Evolutionary conservation across 2,329 filamentous ascomycete genomes (phyloP).

Genomic region (Fusarium foetens): DNA sequence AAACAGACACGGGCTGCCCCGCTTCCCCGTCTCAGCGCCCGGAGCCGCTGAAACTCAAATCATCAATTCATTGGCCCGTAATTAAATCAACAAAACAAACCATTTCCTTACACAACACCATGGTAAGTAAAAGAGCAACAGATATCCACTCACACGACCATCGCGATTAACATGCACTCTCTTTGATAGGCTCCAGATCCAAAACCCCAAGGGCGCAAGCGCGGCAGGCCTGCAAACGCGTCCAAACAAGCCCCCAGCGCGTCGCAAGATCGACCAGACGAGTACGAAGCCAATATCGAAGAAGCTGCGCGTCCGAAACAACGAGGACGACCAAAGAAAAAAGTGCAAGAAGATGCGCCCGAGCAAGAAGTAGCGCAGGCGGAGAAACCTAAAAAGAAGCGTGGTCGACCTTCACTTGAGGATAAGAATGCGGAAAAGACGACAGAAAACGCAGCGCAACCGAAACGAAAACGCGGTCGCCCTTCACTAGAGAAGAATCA

Average conservation of each 20-base stretch:
- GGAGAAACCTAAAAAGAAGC: conserved; percentile 38
- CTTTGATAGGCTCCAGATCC: conserved; percentile 40
- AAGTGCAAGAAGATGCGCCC: conserved; percentile 2
- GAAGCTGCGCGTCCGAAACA: conserved; percentile 40
- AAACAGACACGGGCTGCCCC: conserved; percentile 29
- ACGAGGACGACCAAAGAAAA: conserved; percentile 31
- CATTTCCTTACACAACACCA: conserved; percentile 5
- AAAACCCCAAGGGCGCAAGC: conserved; percentile 55
- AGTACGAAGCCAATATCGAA: conserved; percentile 42
- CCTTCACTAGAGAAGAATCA: conserved; percentile 42
- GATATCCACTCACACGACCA: rapidly evolving
- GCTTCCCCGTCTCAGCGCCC: conserved; percentile 26
- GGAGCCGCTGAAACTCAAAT: conserved; percentile 31
- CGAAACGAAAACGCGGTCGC: conserved; percentile 52
- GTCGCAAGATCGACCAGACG: conserved; percentile 39
- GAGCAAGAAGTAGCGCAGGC: conserved; percentile 15
- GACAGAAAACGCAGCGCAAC: conserved; percentile 36
- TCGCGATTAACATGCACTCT: not conserved
- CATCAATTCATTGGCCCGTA: conserved; percentile 10
- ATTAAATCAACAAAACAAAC: conserved; percentile 26
- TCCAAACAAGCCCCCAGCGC: conserved; percentile 47
- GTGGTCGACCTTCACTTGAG: conserved; percentile 44
- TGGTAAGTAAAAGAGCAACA: conserved; percentile 11
- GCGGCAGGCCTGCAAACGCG: conserved; percentile 56
- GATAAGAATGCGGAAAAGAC: conserved; percentile 18